Conservation (phyloP, 768 basidiomycete species). For the Coprinopsis marcescibilis region DNA sequence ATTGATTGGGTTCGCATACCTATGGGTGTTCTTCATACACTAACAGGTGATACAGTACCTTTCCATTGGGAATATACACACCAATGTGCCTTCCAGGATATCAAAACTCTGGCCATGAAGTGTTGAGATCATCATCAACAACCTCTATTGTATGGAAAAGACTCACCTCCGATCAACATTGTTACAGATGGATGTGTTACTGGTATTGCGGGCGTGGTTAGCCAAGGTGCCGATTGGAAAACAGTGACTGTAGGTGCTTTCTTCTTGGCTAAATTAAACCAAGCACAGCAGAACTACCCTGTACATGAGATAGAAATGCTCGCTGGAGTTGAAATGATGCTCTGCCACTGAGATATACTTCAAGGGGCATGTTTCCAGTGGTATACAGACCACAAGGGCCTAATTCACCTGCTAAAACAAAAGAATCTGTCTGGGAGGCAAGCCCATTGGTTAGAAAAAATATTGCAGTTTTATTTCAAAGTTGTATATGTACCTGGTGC, state of each 20-base stretch:
- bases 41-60: conserved; percentile 20
- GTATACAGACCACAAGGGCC: conserved; percentile 28
- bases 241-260: conserved; percentile 23
- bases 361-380: conserved; percentile 25
- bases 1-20: conserved; percentile 27
- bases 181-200: conserved; percentile 27
- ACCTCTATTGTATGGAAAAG: too few relatives aligned
- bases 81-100: too few relatives aligned
- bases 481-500: conserved; percentile 28
- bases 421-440: conserved; percentile 30
- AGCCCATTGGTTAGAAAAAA: conserved; percentile 32
- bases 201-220: conserved; percentile 24
- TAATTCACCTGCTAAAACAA: conserved; percentile 27
- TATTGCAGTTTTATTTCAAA: conserved; percentile 33
- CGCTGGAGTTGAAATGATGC: conserved; percentile 29
- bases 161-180: conserved; percentile 24
- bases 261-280: conserved; percentile 30
- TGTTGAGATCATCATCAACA: too few relatives aligned
- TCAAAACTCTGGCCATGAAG: too few relatives aligned
- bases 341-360: conserved; percentile 21
- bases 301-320: conserved; percentile 35
- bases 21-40: conserved; percentile 26
- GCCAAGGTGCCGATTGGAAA: conserved; percentile 20
- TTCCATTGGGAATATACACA: conserved; percentile 25
- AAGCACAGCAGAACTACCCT: conserved; percentile 34